A percentile compares a stretch with the other conserved stretches of the same genome.
phyloP scores from a whole-genome alignment of 768 basidiomycete genomes.

The Russula dissimulans region DNA sequence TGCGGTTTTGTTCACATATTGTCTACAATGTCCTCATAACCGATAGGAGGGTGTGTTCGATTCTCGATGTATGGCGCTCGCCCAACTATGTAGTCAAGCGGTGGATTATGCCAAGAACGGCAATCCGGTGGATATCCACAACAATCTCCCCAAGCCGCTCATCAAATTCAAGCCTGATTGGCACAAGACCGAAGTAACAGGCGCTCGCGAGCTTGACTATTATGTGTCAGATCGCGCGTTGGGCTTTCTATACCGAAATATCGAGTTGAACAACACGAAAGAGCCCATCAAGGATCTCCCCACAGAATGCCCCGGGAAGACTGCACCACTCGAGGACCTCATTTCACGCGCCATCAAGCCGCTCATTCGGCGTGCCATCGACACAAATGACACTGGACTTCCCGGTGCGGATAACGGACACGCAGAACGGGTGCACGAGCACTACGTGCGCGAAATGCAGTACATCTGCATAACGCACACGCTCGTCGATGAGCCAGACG shows the following conservation, averaged over 20 bases:
- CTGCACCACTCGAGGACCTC: not conserved
- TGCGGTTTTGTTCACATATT: constrained; percentile 22
- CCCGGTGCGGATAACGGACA: not conserved
- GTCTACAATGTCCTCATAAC: not conserved
- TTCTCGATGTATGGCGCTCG: constrained; percentile 44
- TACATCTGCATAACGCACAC: constrained; percentile 67
- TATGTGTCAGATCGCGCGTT: constrained; percentile 65
- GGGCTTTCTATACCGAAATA: constrained; percentile 59
- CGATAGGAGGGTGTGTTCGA: constrained; percentile 54
- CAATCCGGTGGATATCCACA: constrained; percentile 45
- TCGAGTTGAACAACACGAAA: constrained; percentile 37
- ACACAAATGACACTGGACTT: not conserved
- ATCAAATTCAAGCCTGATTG: constrained; percentile 73
- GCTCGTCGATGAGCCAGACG: constrained; percentile 45
- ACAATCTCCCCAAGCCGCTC: constrained; percentile 39
- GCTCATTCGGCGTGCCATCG: not conserved
- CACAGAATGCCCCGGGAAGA: not conserved
- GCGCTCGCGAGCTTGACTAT: constrained; percentile 50
- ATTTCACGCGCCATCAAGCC: constrained; percentile 3
- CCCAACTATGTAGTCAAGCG: constrained; percentile 53
- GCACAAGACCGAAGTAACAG: constrained; percentile 38
- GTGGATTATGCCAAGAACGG: constrained; percentile 81
- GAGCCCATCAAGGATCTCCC: constrained; percentile 15
- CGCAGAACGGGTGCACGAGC: constrained; percentile 30
- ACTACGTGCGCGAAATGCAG: constrained; percentile 54